These are phyloP conservation scores for Naganishia vaughanmartiniae DNA, from an alignment of 768 basidiomycete genomes.

Conservation along the genomic window DNA sequence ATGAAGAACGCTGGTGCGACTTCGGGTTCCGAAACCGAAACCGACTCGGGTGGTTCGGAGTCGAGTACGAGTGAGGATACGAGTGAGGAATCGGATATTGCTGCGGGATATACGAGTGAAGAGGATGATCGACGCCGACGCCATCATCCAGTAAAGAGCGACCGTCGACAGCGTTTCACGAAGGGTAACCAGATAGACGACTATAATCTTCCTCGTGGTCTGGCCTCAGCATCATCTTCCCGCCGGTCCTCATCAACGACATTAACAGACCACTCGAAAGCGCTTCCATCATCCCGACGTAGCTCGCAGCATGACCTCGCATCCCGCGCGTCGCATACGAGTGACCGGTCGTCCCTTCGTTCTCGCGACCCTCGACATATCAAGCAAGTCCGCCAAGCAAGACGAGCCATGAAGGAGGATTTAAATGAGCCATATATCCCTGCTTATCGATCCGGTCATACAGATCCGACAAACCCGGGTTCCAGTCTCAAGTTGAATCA, in stretches of 20 bases:
- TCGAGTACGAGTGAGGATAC: not conserved
- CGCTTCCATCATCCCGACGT: not conserved
- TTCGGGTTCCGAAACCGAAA: not conserved
- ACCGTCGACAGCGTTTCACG: not conserved
- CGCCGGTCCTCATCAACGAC: slow-evolving; percentile 15
- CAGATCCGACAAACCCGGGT: slow-evolving; percentile 33
- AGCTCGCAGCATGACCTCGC: slow-evolving; percentile 5
- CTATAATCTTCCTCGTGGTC: not conserved
- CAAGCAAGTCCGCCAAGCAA: slow-evolving; percentile 3
- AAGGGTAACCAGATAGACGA: not conserved
- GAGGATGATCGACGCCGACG: not conserved
- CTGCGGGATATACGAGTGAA: not conserved
- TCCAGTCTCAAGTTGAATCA: slow-evolving; percentile 34
- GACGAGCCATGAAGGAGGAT: slow-evolving; percentile 38
- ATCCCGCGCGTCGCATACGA: not conserved
- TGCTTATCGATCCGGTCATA: slow-evolving; percentile 28
- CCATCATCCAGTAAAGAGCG: not conserved
- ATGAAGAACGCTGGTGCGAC: not conserved
- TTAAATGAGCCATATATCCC: slow-evolving; percentile 45
- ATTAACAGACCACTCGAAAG: slow-evolving; percentile 5
- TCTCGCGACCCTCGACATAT: slow-evolving; percentile 7
- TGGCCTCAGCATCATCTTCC: slow-evolving; percentile 13
- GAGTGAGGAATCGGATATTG: not conserved
- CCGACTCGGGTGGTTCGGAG: not conserved
- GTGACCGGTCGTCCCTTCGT: slow-evolving; percentile 15